Evolutionary conservation across 768 basidiomycete genomes (phyloP).

Genomic region (Pulveroboletus frians): DNA sequence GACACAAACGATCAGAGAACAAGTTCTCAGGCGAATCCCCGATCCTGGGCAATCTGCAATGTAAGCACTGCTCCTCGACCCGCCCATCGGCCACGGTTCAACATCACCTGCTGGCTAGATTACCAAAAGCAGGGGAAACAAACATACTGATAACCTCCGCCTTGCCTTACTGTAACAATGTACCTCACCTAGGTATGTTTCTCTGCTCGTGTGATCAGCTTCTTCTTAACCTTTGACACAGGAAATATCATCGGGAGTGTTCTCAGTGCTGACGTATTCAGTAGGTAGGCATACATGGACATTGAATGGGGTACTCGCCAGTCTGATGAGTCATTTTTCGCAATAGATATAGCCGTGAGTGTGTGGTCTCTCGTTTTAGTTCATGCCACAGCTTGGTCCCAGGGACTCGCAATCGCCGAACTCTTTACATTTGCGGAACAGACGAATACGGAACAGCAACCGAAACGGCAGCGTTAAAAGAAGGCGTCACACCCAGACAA

Average conservation of each 20-base stretch:
- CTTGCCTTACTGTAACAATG: constrained; percentile 94
- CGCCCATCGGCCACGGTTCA: neutral
- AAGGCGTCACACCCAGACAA: constrained; percentile 69
- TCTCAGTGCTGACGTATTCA: constrained; percentile 95
- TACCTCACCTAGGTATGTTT: constrained; percentile 82
- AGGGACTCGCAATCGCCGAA: constrained; percentile 78
- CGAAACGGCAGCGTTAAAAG: constrained; percentile 93
- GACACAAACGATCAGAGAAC: constrained; percentile 52
- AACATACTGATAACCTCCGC: constrained; percentile 95
- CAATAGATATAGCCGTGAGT: constrained; percentile 58
- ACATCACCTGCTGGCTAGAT: constrained; percentile 29
- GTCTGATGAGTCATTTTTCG: constrained; percentile 1
- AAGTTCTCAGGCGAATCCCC: constrained; percentile 46
- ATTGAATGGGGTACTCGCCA: neutral
- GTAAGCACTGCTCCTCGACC: constrained; percentile 29
- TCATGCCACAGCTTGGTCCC: constrained; percentile 1
- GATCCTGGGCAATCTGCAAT: constrained; percentile 48
- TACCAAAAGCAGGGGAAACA: constrained; percentile 79
- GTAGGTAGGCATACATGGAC: constrained; percentile 55
- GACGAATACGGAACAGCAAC: constrained; percentile 99
- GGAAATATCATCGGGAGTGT: constrained; percentile 95
- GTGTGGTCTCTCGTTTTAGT: neutral
- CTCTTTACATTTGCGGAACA: constrained; percentile 94
- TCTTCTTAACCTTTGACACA: constrained; percentile 18
- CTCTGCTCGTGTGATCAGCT: constrained; percentile 4